Percentiles rank a stretch among this genome's conserved stretches.
Evolutionary conservation across 768 basidiomycete species (phyloP).

Genomic region (Chiua virens): DNA sequence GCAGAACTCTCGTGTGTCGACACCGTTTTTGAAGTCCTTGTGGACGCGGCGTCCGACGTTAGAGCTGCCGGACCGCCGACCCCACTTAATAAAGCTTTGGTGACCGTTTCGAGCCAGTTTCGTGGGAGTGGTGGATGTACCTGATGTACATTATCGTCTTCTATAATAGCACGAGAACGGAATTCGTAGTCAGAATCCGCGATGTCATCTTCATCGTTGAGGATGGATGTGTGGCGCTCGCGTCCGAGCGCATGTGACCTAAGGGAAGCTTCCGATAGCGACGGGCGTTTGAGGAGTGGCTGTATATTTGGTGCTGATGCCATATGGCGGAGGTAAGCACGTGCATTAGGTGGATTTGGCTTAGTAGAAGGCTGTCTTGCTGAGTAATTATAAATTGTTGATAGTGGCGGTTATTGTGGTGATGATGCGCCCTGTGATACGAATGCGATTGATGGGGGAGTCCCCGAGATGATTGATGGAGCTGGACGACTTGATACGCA

Average conservation of each 20-base stretch:
- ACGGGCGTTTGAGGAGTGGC: slow-evolving; percentile 32
- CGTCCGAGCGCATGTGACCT: slow-evolving; percentile 31
- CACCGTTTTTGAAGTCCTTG: slow-evolving; percentile 16
- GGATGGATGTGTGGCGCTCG: slow-evolving; percentile 24
- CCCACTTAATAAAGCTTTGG: slow-evolving; percentile 61
- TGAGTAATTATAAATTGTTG: slow-evolving; percentile 26
- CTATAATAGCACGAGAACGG: slow-evolving; percentile 30
- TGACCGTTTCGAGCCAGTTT: slow-evolving; percentile 73
- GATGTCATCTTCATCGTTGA: slow-evolving; percentile 34
- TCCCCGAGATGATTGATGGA: slow-evolving; percentile 25
- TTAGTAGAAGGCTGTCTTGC: slow-evolving; percentile 20
- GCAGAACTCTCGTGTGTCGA: slow-evolving; percentile 26
- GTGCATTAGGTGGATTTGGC: slow-evolving; percentile 47
- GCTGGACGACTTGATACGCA: slow-evolving; percentile 10
- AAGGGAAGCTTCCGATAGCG: slow-evolving; percentile 30
- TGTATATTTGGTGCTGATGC: slow-evolving; percentile 55
- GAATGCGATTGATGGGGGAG: slow-evolving; percentile 23
- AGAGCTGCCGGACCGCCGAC: slow-evolving; percentile 39
- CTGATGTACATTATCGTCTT: slow-evolving; percentile 34
- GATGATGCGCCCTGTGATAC: slow-evolving; percentile 16
- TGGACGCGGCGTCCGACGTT: slow-evolving; percentile 27
- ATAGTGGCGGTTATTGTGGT: slow-evolving; percentile 21
- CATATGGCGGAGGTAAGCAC: slow-evolving; percentile 74
- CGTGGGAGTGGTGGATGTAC: slow-evolving; percentile 55
- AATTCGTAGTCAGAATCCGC: slow-evolving; percentile 20